Base-by-base conservation (phyloP, 441 rosid species). In the Melastoma candidum region DNA sequence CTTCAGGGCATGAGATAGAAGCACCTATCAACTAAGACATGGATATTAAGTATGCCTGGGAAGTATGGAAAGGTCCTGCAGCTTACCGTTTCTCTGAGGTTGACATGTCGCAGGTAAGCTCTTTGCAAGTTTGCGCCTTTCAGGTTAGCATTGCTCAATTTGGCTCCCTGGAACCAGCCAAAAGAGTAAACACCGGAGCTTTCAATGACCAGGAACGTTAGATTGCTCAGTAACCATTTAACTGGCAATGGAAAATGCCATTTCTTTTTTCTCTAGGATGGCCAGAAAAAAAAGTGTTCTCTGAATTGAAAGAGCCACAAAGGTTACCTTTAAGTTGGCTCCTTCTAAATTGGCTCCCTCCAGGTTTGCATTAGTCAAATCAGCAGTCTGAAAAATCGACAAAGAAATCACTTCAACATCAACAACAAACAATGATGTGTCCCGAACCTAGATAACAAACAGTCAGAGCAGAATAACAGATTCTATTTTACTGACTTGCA, bases 311-410 rank as follows among this genome's bases (percentile, higher is more conserved):
- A 24, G 11, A 11, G 13, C n/a, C 49, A 2, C 17, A 11, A 44
- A 26, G 52, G 63, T 55, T 72, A 85, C 98, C 90, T 90, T 90
- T 62, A 87, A 65, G 74, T 90, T 90, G 60, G 93, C 98, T 60
- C 98, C 98, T 75, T 90, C 97, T 29, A 87, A 70, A 74, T 81
- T 85, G 45, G 95, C 96, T 58, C 96, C 95, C 74, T 90, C 93
- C 65, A 90, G 67, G 76, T 90, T 90, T 45, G 96, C 96, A 79
- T 85, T 77, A 22, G 96, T 87, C 59, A 87, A 88, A 74, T 90
- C 95, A 22, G 93, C 97, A 63, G 69, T 73, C 98, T 90, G 77
- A 47, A 29, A 13, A 7, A 25, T 10, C 11, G 26, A 14, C 41
- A 24, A 32, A 12, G 13, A 24, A 22, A 48, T 43, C 26, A 51